A percentile compares a stretch with the other conserved stretches of the same genome.
Conservation (phyloP, 2,329 filamentous ascomycete genomes). For the Nigrospora sphaerica region DNA sequence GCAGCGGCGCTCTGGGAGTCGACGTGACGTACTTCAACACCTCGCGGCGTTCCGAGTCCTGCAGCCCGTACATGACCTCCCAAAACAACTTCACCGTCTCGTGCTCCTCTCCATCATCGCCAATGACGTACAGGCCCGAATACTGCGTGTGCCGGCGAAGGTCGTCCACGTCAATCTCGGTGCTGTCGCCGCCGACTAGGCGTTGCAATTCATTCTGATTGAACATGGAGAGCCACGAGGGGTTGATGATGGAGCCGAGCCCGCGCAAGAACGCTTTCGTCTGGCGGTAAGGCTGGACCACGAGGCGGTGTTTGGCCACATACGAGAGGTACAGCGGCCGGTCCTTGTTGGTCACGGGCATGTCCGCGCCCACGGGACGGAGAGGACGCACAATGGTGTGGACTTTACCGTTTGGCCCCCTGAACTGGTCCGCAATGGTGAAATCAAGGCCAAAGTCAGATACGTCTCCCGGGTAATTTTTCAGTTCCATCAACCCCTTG, state of each 20-base stretch:
- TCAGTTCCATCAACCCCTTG: slow-evolving; percentile 73
- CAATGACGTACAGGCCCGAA: slow-evolving; percentile 79
- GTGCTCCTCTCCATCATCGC: slow-evolving; percentile 84
- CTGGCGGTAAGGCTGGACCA: slow-evolving; percentile 71
- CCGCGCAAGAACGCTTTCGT: slow-evolving; percentile 84
- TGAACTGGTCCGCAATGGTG: slow-evolving; percentile 70
- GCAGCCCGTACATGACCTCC: slow-evolving; percentile 73
- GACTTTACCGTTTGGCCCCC: slow-evolving; percentile 31
- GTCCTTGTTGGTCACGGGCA: slow-evolving; percentile 83
- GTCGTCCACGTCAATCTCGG: slow-evolving; percentile 81
- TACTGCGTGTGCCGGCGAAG: slow-evolving; percentile 79
- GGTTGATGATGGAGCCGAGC: slow-evolving; percentile 80
- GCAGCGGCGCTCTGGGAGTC: slow-evolving; percentile 79
- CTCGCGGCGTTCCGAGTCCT: slow-evolving; percentile 70
- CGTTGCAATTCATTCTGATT: slow-evolving; percentile 93
- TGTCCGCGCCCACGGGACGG: slow-evolving; percentile 67
- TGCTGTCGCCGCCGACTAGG: slow-evolving; percentile 80
- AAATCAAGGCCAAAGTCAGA: slow-evolving; percentile 80
- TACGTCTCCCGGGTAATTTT: slow-evolving; percentile 79
- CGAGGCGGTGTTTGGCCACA: slow-evolving; percentile 79
- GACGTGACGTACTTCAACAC: slow-evolving; percentile 95
- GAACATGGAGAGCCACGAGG: slow-evolving; percentile 95
- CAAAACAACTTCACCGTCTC: slow-evolving; percentile 83
- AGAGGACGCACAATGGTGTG: slow-evolving; percentile 69
- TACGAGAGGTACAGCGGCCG: slow-evolving; percentile 90